Conservation (phyloP, 2,329 filamentous ascomycete species). For the Fusarium sp. region DNA sequence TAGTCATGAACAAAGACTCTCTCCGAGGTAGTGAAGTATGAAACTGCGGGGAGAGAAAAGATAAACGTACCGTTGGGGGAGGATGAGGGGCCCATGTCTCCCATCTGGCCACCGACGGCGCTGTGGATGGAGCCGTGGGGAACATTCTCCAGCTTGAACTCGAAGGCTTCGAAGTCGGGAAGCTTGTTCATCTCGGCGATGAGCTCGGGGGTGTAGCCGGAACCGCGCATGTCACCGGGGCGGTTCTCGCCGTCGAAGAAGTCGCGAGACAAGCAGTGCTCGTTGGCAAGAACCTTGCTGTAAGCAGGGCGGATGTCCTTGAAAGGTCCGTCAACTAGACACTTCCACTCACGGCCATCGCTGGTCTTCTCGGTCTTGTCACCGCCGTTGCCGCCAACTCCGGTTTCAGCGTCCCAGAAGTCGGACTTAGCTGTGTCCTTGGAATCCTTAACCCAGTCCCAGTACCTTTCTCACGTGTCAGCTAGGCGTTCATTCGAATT, state of each 20-base stretch:
- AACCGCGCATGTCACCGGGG: not conserved
- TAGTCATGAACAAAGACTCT: not conserved
- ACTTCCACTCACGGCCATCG: not conserved
- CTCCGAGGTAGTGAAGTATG: not conserved
- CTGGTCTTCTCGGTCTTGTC: not conserved
- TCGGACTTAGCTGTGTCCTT: not conserved
- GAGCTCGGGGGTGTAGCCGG: not conserved
- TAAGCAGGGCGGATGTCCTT: not conserved
- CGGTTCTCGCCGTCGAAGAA: not conserved
- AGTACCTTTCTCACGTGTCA: not conserved
- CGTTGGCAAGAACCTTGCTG: too few species aligned
- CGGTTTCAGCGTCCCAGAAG: not conserved
- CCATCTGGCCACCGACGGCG: not conserved
- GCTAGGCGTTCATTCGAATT: rapidly evolving
- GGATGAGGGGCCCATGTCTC: not conserved
- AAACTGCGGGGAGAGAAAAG: rapidly evolving
- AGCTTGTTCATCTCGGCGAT: not conserved
- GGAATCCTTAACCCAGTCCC: not conserved
- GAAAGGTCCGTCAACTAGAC: not conserved
- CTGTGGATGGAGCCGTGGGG: not conserved
- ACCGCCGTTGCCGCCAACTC: not conserved
- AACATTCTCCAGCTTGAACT: not conserved
- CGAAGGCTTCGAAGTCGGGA: not conserved
- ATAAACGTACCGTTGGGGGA: not conserved
- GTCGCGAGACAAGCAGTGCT: not conserved